Evolutionary conservation across 78 protist genomes (phyloP).

Genomic region (Dictyostelium capitatum): DNA sequence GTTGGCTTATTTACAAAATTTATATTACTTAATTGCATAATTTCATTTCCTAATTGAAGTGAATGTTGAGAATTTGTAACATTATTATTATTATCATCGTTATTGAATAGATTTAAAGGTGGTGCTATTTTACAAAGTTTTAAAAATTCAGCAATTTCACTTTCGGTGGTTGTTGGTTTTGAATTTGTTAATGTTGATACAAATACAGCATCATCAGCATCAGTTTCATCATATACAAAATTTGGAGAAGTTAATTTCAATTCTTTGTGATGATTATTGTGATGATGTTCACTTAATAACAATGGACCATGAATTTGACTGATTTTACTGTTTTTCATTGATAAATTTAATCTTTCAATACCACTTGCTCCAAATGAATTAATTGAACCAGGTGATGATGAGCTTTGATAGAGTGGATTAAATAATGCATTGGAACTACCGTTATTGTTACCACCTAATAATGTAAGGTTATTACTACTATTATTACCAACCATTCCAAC

Average conservation of each 20-base stretch:
- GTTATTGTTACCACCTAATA: neutral
- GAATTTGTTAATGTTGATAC: slow-evolving; percentile 14
- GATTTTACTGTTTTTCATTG: slow-evolving; percentile 23
- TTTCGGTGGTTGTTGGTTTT: neutral
- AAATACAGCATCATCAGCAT: slow-evolving; percentile 58
- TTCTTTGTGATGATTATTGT: neutral
- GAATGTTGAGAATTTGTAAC: slow-evolving; percentile 2
- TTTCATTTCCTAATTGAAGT: slow-evolving; percentile 15
- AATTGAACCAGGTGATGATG: slow-evolving; percentile 13
- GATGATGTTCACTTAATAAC: slow-evolving; percentile 6
- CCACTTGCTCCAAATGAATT: slow-evolving; percentile 20
- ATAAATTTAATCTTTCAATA: neutral
- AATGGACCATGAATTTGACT: slow-evolving; percentile 76
- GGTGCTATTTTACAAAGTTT: slow-evolving; percentile 74
- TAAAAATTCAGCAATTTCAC: slow-evolving; percentile 63
- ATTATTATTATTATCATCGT: neutral
- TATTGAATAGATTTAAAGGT: slow-evolving; percentile 57
- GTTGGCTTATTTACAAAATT: slow-evolving; percentile 31
- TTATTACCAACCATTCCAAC: neutral
- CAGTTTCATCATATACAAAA: slow-evolving; percentile 3
- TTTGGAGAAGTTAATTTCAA: neutral
- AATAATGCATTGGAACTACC: neutral
- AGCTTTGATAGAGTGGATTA: neutral
- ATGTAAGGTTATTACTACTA: too few species aligned
- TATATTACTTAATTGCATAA: slow-evolving; percentile 5